Conservation (phyloP, 768 basidiomycete species). For the Daedalea quercina region DNA sequence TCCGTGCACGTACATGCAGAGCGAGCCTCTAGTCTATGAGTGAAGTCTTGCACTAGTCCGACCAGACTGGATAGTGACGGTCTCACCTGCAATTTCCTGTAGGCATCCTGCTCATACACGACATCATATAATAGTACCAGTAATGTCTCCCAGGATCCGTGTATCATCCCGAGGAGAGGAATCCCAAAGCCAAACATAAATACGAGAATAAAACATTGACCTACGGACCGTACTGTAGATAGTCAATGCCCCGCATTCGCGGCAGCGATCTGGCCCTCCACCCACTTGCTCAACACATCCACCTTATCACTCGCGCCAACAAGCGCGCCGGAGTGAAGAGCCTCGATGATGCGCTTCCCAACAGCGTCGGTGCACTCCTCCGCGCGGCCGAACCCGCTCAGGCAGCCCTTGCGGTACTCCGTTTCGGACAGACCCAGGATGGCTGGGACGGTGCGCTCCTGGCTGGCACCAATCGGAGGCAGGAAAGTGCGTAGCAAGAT, state of each 20-base stretch:
- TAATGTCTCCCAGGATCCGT: background rate
- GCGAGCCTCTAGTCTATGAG: background rate
- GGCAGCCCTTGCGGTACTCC: constrained; percentile 60
- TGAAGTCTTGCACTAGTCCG: background rate
- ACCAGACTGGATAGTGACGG: background rate
- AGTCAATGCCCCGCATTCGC: constrained; percentile 30
- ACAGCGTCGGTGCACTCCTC: constrained; percentile 64
- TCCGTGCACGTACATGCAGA: background rate
- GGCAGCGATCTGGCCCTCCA: constrained; percentile 59
- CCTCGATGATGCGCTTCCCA: constrained; percentile 48
- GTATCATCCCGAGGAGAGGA: background rate
- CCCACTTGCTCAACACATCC: constrained; percentile 31
- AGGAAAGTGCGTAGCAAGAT: constrained; percentile 49
- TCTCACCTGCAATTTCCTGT: background rate
- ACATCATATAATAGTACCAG: background rate
- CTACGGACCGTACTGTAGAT: constrained; percentile 17
- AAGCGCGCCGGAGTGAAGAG: constrained; percentile 26
- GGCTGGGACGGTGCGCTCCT: constrained; percentile 37
- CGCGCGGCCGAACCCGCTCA: constrained; percentile 71
- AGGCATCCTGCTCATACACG: too few species aligned
- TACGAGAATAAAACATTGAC: constrained; percentile 1
- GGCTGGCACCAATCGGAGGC: constrained; percentile 19
- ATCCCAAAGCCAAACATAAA: background rate
- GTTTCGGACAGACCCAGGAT: constrained; percentile 54
- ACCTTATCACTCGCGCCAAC: constrained; percentile 4